A percentile compares a stretch with the other conserved stretches of the same genome.
These are phyloP conservation scores for Micractinium conductrix DNA, from an alignment of 139 green algal species.

Conservation along the genomic window DNA sequence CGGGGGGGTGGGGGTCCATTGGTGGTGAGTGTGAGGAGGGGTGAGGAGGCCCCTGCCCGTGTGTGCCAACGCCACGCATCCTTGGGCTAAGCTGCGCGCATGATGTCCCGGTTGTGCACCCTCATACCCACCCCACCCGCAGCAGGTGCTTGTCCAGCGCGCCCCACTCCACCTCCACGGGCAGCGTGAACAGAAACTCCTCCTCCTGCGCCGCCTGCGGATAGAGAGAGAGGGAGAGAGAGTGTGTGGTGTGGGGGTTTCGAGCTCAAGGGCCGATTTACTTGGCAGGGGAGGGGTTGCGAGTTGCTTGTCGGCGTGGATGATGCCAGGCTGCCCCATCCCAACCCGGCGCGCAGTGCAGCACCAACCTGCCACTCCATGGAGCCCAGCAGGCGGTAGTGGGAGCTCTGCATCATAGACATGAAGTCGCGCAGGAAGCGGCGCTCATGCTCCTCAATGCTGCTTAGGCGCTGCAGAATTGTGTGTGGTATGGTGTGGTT, in stretches of 20 bases:
- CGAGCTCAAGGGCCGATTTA: no score
- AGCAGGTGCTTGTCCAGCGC: constrained; percentile 19
- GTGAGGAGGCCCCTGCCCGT: no score
- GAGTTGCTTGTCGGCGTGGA: no score
- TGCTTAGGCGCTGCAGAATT: background rate
- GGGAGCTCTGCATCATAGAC: background rate
- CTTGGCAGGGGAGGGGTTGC: no score
- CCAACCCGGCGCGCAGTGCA: background rate
- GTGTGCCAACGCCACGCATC: no score
- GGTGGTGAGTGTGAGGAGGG: no score
- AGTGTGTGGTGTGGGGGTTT: no score
- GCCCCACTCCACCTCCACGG: constrained; percentile 3
- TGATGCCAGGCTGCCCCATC: background rate
- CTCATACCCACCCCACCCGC: background rate
- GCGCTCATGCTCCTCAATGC: constrained; percentile 1
- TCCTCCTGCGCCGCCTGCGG: background rate
- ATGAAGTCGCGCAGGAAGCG: constrained; percentile 25
- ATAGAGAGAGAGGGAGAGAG: no score
- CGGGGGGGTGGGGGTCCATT: no score
- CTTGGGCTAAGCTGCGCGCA: no score
- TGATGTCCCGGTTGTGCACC: no score
- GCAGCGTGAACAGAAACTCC: constrained; percentile 21
- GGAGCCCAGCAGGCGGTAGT: constrained; percentile 11
- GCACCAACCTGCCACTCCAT: constrained; percentile 18
- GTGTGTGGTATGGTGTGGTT: no score